A percentile compares a stretch with the other conserved stretches of the same genome.
These are phyloP conservation scores for Larix kaempferi DNA, from an alignment of 75 land plant genomes.

Conservation along the genomic window DNA sequence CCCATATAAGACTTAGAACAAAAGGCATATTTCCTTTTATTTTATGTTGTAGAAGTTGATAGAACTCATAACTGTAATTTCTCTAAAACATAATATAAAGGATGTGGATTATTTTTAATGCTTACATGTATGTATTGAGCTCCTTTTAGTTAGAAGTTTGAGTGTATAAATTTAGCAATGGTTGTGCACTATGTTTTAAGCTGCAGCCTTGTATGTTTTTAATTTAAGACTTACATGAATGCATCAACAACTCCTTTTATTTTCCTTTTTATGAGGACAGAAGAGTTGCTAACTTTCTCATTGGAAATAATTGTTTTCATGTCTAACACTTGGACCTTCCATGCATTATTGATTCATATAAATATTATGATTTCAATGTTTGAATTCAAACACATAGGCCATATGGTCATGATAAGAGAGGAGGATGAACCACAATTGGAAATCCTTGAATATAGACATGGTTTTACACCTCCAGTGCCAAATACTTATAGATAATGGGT, in stretches of 20 bases:
- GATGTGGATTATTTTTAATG: too few species aligned
- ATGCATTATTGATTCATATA: constrained; percentile 77
- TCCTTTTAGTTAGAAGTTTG: too few species aligned
- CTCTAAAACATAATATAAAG: too few species aligned
- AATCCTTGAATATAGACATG: constrained; percentile 77
- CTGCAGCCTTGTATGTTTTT: too few species aligned
- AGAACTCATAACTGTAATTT: too few species aligned
- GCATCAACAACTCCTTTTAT: background rate
- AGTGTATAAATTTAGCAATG: too few species aligned
- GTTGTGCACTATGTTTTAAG: too few species aligned
- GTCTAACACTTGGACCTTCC: constrained; percentile 88
- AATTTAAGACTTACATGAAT: too few species aligned
- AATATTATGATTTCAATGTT: constrained; percentile 89
- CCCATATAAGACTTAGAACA: too few species aligned
- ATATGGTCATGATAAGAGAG: constrained; percentile 92
- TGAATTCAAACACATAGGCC: constrained; percentile 88
- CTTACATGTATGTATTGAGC: too few species aligned
- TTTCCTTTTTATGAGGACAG: constrained; percentile 65
- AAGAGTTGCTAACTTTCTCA: constrained; percentile 67
- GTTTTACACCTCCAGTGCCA: constrained; percentile 87
- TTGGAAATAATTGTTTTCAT: constrained; percentile 72
- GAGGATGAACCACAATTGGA: constrained; percentile 61
- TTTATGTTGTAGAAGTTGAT: too few species aligned
- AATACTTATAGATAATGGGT: constrained; percentile 83
- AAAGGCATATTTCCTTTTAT: too few species aligned